Evolutionary conservation across 192 early-diverging fungal genomes (phyloP).

Genomic region (Funneliformis mosseae): DNA sequence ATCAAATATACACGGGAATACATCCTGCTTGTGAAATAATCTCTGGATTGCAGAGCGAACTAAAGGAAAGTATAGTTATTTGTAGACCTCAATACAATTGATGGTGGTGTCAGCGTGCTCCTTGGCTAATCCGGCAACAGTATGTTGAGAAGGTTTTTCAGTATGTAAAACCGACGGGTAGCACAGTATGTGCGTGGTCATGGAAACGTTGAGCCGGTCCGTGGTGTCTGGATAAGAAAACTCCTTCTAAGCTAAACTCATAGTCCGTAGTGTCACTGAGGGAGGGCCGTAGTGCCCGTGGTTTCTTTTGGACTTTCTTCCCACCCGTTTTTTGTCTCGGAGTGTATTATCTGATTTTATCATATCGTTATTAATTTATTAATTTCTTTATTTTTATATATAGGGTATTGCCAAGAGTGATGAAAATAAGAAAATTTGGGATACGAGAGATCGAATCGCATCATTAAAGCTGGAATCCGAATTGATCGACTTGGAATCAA

Average conservation of each 20-base stretch:
- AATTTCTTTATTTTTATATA: slow-evolving; percentile 33
- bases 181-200: slow-evolving; percentile 34
- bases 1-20: neutral
- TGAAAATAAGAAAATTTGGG: slow-evolving; percentile 35
- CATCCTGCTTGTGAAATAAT: no score
- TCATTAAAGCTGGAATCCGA: slow-evolving; percentile 29
- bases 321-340: neutral
- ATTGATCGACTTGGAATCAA: slow-evolving; percentile 30
- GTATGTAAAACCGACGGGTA: slow-evolving; percentile 36
- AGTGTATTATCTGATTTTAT: slow-evolving; percentile 7
- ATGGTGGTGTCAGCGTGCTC: slow-evolving; percentile 32
- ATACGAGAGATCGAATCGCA: slow-evolving; percentile 14
- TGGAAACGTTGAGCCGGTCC: slow-evolving; percentile 27
- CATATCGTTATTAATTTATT: no score
- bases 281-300: slow-evolving; percentile 12
- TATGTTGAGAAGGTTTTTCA: slow-evolving; percentile 25
- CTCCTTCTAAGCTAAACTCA: slow-evolving; percentile 30
- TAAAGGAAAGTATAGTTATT: no score
- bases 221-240: slow-evolving; percentile 15
- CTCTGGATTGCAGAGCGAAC: no score
- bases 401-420: slow-evolving; percentile 8
- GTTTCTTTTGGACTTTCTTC: slow-evolving; percentile 33
- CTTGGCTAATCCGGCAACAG: slow-evolving; percentile 34
- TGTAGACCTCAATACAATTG: no score
- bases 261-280: slow-evolving; percentile 3